phyloP scores from a whole-genome alignment of 768 basidiomycete genomes.

The Collybiopsis confluens region DNA sequence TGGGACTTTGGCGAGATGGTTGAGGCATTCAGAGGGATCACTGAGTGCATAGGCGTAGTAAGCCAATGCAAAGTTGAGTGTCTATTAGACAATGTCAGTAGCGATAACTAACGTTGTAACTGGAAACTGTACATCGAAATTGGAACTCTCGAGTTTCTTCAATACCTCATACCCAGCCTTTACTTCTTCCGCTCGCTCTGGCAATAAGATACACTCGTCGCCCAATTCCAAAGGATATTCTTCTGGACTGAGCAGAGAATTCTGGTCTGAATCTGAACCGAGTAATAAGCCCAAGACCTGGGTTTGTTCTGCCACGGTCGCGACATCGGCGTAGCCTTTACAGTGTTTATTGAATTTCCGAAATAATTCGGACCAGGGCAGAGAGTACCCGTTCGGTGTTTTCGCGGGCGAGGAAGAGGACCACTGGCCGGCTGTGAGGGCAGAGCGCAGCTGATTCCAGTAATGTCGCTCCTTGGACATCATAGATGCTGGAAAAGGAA shows the following conservation, averaged over 20 bases:
- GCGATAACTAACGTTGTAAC: background rate
- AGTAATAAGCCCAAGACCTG: slow-evolving; percentile 60
- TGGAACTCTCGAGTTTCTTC: slow-evolving; percentile 43
- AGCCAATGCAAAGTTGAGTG: slow-evolving; percentile 62
- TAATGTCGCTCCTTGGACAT: slow-evolving; percentile 66
- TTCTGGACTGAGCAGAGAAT: slow-evolving; percentile 32
- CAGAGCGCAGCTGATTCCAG: slow-evolving; percentile 68
- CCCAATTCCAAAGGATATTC: slow-evolving; percentile 39
- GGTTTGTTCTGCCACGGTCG: slow-evolving; percentile 65
- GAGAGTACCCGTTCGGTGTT: slow-evolving; percentile 41
- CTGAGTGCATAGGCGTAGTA: slow-evolving; percentile 81
- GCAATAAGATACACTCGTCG: slow-evolving; percentile 52
- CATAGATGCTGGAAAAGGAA: no score
- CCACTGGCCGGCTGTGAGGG: slow-evolving; percentile 76
- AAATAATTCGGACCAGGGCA: slow-evolving; percentile 77
- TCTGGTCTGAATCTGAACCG: slow-evolving; percentile 47
- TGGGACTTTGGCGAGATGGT: slow-evolving; percentile 51
- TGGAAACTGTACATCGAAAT: slow-evolving; percentile 54
- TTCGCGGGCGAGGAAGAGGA: slow-evolving; percentile 56
- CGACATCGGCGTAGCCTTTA: slow-evolving; percentile 51
- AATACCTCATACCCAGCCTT: slow-evolving; percentile 49
- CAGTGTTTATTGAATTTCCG: slow-evolving; percentile 89
- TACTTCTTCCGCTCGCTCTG: slow-evolving; percentile 58
- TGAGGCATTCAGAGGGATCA: slow-evolving; percentile 58
- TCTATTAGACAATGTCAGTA: slow-evolving; percentile 35